phyloP scores from a whole-genome alignment of 768 basidiomycete species.

The Auriscalpium orientale region DNA sequence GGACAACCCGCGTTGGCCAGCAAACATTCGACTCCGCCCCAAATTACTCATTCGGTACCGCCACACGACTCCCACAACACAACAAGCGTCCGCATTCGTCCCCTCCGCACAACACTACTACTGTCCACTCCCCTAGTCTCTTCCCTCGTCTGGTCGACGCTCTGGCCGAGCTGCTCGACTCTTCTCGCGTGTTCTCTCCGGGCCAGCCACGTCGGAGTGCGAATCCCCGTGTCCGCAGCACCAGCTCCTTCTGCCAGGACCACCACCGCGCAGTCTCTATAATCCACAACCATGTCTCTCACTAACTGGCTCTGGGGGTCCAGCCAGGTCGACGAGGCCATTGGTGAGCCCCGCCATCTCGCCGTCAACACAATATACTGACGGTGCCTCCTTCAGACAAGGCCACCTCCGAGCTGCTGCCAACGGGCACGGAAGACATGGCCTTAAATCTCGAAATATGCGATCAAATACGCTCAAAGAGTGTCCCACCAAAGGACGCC shows the following conservation, averaged over 20 bases:
- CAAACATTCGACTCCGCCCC: conserved; percentile 11
- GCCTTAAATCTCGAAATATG: conserved; percentile 92
- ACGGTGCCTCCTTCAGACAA: conserved; percentile 49
- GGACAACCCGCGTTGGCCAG: conserved; percentile 7
- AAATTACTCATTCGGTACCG: conserved; percentile 6
- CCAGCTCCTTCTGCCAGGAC: not conserved
- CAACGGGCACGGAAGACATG: conserved; percentile 81
- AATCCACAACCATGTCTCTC: conserved; percentile 9
- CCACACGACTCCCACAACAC: not conserved
- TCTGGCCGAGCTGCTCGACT: not conserved
- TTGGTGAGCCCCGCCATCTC: conserved; percentile 4
- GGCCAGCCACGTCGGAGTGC: not conserved
- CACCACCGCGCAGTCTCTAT: not conserved
- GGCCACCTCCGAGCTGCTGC: conserved; percentile 86
- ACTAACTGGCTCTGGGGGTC: conserved; percentile 16
- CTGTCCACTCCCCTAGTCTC: not conserved
- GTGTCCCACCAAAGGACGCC: conserved; percentile 75
- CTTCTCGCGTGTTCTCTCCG: not conserved
- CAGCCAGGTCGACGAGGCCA: conserved; percentile 14
- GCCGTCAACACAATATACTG: not conserved
- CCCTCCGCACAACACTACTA: not conserved
- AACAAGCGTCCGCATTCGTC: not conserved
- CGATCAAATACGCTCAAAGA: conserved; percentile 92
- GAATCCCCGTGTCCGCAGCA: not conserved
- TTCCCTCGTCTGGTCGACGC: not conserved